phyloP scores from a whole-genome alignment of 768 basidiomycete genomes.

The Podaxis sp. region DNA sequence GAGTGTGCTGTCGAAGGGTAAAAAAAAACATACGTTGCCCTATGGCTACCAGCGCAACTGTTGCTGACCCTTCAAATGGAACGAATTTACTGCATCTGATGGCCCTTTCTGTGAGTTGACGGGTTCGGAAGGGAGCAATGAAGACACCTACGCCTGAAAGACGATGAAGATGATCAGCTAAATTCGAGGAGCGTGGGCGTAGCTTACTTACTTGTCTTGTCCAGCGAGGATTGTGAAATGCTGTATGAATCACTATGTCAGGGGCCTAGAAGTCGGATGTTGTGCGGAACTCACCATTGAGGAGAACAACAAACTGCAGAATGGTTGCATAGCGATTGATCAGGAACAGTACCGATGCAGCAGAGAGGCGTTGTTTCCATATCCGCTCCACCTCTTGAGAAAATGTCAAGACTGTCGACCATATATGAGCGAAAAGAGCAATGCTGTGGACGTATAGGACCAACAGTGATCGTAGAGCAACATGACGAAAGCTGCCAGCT shows the following conservation, averaged over 20 bases:
- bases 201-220: slow-evolving; percentile 19
- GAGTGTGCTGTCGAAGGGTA: neutral
- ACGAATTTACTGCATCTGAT: slow-evolving; percentile 27
- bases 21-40: slow-evolving; percentile 17
- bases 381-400: slow-evolving; percentile 26
- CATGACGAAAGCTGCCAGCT: slow-evolving; percentile 23
- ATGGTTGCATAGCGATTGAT: slow-evolving; percentile 31
- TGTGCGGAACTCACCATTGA: slow-evolving; percentile 20
- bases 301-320: slow-evolving; percentile 26
- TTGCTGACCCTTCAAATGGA: slow-evolving; percentile 29
- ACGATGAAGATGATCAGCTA: neutral
- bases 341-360: slow-evolving; percentile 28
- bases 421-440: neutral
- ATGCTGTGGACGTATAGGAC: neutral
- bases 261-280: neutral
- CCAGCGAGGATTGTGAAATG: slow-evolving; percentile 26
- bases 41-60: slow-evolving; percentile 25
- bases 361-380: slow-evolving; percentile 27
- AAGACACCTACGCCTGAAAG: neutral
- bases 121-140: neutral
- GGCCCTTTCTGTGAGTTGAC: neutral
- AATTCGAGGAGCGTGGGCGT: neutral
- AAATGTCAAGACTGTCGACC: slow-evolving; percentile 13
- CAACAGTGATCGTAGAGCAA: slow-evolving; percentile 23
- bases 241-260: slow-evolving; percentile 13